Percentiles rank a stretch among this genome's conserved stretches.
Evolutionary conservation across 305 asterid species (phyloP).

Genomic region (Solanum hybrid): DNA sequence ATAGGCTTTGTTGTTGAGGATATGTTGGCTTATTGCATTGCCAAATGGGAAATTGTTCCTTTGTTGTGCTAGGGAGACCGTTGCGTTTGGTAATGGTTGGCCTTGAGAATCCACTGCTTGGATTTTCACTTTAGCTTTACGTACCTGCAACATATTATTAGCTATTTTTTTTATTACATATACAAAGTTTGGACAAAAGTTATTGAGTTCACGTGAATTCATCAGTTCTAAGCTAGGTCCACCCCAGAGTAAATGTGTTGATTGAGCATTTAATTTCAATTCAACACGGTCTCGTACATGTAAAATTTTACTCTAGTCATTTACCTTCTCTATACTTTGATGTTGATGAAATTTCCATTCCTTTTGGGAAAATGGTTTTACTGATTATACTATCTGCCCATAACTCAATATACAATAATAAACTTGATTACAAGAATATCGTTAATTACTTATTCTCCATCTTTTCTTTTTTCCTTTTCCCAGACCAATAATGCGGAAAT

Average conservation of each 20-base stretch:
- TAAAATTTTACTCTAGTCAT: neutral
- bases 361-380: neutral
- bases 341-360: constrained; percentile 2
- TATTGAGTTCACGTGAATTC: neutral
- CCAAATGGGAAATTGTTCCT: constrained; percentile 37
- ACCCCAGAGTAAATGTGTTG: neutral
- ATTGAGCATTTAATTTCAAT: neutral
- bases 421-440: neutral
- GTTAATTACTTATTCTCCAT: neutral
- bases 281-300: neutral
- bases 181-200: neutral
- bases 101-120: constrained; percentile 39
- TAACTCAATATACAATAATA: neutral
- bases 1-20: constrained; percentile 30
- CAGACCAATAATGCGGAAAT: neutral
- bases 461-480: neutral
- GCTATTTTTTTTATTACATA: neutral
- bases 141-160: constrained; percentile 18
- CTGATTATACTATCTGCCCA: constrained; percentile 3
- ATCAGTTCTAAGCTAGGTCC: neutral
- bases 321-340: neutral
- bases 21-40: constrained; percentile 31
- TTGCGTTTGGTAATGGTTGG: constrained; percentile 32
- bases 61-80: constrained; percentile 24
- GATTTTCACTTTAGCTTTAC: constrained; percentile 37